phyloP scores from a whole-genome alignment of 257 asterid genomes.

The Scutellaria galericulata region DNA sequence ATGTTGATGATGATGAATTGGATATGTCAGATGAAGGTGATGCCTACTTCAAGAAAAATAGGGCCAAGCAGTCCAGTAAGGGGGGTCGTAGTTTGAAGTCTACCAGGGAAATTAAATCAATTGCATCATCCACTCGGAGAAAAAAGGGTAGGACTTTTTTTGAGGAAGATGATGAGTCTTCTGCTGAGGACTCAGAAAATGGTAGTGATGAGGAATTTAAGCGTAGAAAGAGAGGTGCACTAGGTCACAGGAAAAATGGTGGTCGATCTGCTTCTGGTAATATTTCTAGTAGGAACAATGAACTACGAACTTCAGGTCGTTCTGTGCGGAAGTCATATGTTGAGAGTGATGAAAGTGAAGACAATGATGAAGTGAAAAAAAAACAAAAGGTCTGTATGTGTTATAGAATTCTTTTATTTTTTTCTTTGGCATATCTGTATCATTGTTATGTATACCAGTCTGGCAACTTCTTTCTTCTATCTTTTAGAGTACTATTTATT shows the following conservation, averaged over 20 bases:
- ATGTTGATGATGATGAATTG: constrained; percentile 68
- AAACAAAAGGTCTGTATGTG: constrained; percentile 69
- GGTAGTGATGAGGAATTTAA: constrained; percentile 75
- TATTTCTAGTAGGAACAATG: constrained; percentile 61
- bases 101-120: constrained; percentile 55
- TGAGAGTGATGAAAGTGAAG: constrained; percentile 98
- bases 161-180: constrained; percentile 77
- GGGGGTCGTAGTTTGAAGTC: constrained; percentile 63
- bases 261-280: constrained; percentile 52
- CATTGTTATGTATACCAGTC: constrained; percentile 19
- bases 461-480: constrained; percentile 11
- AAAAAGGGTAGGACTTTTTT: constrained; percentile 65
- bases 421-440: constrained; percentile 10
- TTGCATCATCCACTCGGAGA: constrained; percentile 56
- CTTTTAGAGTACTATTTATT: background rate
- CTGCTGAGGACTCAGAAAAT: constrained; percentile 73
- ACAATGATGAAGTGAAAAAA: constrained; percentile 70
- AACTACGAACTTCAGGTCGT: constrained; percentile 82
- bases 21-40: constrained; percentile 81
- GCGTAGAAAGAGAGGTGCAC: constrained; percentile 61
- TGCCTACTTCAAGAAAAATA: constrained; percentile 51
- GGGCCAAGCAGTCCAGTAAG: constrained; percentile 63
- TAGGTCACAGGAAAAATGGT: constrained; percentile 57
- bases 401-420: constrained; percentile 23
- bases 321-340: constrained; percentile 88